These are phyloP conservation scores for Chlorella sorokiniana DNA, from an alignment of 139 green algal genomes.

Conservation along the genomic window DNA sequence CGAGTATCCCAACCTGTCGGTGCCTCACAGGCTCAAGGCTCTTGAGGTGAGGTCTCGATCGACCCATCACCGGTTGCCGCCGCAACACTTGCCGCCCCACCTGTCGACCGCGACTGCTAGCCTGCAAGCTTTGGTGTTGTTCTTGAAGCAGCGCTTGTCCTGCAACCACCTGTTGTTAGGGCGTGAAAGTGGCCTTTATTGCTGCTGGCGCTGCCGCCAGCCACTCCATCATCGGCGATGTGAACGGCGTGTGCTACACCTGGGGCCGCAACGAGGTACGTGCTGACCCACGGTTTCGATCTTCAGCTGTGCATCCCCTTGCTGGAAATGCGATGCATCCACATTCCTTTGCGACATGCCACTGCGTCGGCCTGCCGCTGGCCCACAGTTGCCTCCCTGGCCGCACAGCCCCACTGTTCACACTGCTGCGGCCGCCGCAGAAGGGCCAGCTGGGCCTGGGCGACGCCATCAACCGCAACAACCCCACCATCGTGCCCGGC, in stretches of 20 bases:
- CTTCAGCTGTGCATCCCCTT: not conserved
- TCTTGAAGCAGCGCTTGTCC: not conserved
- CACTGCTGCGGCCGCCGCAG: constrained; percentile 44
- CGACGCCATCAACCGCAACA: constrained; percentile 77
- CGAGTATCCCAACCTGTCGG: constrained; percentile 76
- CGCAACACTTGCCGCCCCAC: not conserved
- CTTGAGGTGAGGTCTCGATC: constrained; percentile 56
- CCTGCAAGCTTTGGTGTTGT: too few relatives aligned
- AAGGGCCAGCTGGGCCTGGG: constrained; percentile 90
- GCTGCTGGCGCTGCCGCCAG: constrained; percentile 70
- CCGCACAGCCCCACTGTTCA: not conserved
- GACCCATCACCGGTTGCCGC: not conserved
- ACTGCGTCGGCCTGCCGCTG: too few relatives aligned
- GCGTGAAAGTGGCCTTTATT: constrained; percentile 76
- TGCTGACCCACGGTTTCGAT: not conserved
- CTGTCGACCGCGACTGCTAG: not conserved
- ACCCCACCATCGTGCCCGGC: constrained; percentile 64
- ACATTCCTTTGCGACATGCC: too few relatives aligned
- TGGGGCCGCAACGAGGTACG: constrained; percentile 92
- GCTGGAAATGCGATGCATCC: too few relatives aligned
- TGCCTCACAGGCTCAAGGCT: constrained; percentile 72
- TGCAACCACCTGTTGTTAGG: constrained; percentile 36
- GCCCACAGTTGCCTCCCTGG: not conserved
- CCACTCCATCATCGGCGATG: constrained; percentile 77
- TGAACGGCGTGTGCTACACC: constrained; percentile 74